Evolutionary conservation across 768 basidiomycete species (phyloP).

Genomic region (Naematelia encephala): DNA sequence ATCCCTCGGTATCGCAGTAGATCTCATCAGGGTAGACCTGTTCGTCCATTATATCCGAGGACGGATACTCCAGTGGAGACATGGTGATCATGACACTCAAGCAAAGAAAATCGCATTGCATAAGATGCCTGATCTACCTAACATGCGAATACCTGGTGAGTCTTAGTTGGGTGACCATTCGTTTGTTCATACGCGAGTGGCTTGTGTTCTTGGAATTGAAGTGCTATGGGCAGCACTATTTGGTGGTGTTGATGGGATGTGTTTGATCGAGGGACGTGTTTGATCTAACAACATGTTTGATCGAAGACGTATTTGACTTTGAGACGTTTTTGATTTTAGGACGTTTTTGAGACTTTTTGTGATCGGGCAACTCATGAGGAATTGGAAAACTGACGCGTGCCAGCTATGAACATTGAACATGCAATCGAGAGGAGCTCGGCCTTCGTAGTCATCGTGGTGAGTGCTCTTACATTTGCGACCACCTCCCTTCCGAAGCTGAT

Average conservation of each 20-base stretch:
- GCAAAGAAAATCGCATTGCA: slow-evolving; percentile 4
- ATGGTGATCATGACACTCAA: neutral
- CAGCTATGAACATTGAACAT: slow-evolving; percentile 52
- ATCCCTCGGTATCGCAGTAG: slow-evolving; percentile 21
- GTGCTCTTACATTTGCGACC: slow-evolving; percentile 1
- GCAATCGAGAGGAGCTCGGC: slow-evolving; percentile 48
- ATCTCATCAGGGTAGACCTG: slow-evolving; percentile 17
- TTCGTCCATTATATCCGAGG: slow-evolving; percentile 13
- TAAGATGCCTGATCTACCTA: slow-evolving; percentile 12
- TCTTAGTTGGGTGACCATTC: neutral
- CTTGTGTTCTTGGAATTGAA: too few relatives aligned
- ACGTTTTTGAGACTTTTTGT: too few relatives aligned
- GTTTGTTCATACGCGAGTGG: too few relatives aligned
- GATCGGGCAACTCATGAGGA: too few relatives aligned
- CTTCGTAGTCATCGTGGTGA: slow-evolving; percentile 48
- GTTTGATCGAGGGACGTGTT: too few relatives aligned
- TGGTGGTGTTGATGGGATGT: too few relatives aligned
- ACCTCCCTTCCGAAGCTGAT: neutral
- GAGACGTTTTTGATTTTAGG: too few relatives aligned
- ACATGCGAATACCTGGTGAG: slow-evolving; percentile 22
- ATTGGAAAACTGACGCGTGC: too few relatives aligned
- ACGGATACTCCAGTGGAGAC: neutral
- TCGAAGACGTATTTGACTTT: too few relatives aligned
- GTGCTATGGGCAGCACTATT: too few relatives aligned
- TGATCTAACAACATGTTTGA: too few relatives aligned